phyloP scores from a whole-genome alignment of 2,329 filamentous ascomycete species.

The Lizonia empirigonia region DNA sequence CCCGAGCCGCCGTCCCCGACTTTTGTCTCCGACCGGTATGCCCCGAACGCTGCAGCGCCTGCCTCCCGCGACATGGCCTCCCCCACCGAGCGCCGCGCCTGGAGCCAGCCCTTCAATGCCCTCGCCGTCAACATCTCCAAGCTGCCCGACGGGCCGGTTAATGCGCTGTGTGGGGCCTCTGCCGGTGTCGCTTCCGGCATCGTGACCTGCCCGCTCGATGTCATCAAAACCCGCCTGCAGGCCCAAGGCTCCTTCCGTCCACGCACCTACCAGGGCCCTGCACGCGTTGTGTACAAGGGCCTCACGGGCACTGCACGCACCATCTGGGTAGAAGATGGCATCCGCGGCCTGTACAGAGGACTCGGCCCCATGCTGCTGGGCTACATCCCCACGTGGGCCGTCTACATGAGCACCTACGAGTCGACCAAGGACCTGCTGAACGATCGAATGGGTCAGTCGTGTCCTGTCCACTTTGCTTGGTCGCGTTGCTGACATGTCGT shows the following conservation, averaged over 20 bases:
- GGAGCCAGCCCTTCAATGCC: slow-evolving; percentile 35
- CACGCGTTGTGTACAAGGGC: slow-evolving; percentile 74
- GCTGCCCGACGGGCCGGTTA: slow-evolving; percentile 66
- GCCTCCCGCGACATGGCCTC: slow-evolving; percentile 27
- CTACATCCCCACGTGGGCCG: slow-evolving; percentile 96
- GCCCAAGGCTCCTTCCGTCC: slow-evolving; percentile 83
- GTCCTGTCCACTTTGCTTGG: neutral
- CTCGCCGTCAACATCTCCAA: slow-evolving; percentile 51
- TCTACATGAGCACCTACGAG: slow-evolving; percentile 97
- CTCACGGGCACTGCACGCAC: slow-evolving; percentile 82
- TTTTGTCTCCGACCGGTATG: slow-evolving; percentile 41
- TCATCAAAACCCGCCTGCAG: slow-evolving; percentile 98
- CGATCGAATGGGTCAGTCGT: slow-evolving; percentile 60
- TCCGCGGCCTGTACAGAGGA: slow-evolving; percentile 90
- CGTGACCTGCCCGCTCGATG: slow-evolving; percentile 94
- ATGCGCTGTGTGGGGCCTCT: slow-evolving; percentile 83
- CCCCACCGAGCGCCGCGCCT: slow-evolving; percentile 21
- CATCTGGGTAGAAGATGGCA: slow-evolving; percentile 87
- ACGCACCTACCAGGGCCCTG: slow-evolving; percentile 56
- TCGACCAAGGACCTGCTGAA: slow-evolving; percentile 78
- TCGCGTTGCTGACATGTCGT: slow-evolving; percentile 19
- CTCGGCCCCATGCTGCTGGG: slow-evolving; percentile 93
- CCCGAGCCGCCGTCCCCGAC: slow-evolving; percentile 46
- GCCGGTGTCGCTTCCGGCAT: slow-evolving; percentile 93
- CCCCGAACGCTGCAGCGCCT: slow-evolving; percentile 29